Evolutionary conservation across 2,329 filamentous ascomycete species (phyloP), one percentile per base, ranked within the genome.

Genomic region (Colletotrichum horii): DNA sequence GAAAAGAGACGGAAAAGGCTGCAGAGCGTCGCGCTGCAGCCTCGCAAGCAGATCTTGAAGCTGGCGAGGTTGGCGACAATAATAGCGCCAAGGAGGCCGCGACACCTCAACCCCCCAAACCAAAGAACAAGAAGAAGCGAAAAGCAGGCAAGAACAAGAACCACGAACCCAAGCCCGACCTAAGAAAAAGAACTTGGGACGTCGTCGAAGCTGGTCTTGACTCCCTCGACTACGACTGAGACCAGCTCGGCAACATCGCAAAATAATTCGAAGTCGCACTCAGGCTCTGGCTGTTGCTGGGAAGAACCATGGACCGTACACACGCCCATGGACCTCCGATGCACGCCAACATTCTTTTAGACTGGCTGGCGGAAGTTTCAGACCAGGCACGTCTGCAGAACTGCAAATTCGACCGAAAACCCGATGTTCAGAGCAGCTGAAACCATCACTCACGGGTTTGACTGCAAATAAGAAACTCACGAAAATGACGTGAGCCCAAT

Each of bases 131-230:
- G 73, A 84, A 83, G 75, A 88, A 87, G 74, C 86, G 82, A 76
- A 83, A 84, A 74, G 83, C 81, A 9, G 79, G 79, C 12, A 87
- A 84, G 66, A 84, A 83, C 15, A 84, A 80, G 14, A 84, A 84
- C 61, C 82, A 84, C 52, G 85, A 88, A 73, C 87, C 88, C 4
- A 92, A 92, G 79, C 90, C 90, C 2, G 92, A 93, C 79, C 80
- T 93, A 77, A 88, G 92, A 64, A 93, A 93, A 84, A 88, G 92
- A 55, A 93, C 92, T 1, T 93, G 92, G 92, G 92, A 93, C 78
- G 86, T 92, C 22, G 92, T 93, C 8, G 92, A 92, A 71, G 85
- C 86, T 65, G 92, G 91, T 11, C 84, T 93, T 71, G 90, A 90
- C 73, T 88, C 87, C 58, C 85, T 93, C 24, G 88, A 93, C 79